These are phyloP conservation scores for Tilletia caries DNA, from an alignment of 1,284 basidiomycete species.

Conservation along the genomic window DNA sequence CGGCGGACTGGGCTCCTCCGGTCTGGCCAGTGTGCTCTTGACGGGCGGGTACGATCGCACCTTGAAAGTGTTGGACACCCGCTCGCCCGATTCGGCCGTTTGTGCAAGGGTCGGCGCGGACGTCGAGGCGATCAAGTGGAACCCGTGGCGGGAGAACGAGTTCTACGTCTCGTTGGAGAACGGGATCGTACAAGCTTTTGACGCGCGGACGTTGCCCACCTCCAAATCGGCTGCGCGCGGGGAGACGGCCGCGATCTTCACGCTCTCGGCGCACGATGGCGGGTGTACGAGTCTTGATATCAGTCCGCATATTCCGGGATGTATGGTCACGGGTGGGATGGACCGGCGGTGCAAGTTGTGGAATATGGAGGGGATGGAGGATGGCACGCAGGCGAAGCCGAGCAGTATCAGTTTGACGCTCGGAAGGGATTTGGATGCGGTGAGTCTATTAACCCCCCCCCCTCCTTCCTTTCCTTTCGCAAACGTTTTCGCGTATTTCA, in stretches of 20 bases:
- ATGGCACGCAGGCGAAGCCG: constrained; percentile 51
- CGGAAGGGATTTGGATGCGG: constrained; percentile 81
- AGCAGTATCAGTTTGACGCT: constrained; percentile 74
- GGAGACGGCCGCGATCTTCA: constrained; percentile 64
- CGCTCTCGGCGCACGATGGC: constrained; percentile 90
- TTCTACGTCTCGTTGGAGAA: constrained; percentile 94
- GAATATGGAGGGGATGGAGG: constrained; percentile 67
- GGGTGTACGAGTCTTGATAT: constrained; percentile 86
- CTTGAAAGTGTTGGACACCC: constrained; percentile 84
- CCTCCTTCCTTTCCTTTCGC: constrained; percentile 15
- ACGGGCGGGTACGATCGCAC: constrained; percentile 93
- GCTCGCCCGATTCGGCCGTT: constrained; percentile 73
- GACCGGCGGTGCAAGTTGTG: constrained; percentile 82
- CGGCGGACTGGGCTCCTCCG: constrained; percentile 59
- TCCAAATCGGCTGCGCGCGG: constrained; percentile 56
- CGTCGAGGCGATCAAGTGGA: constrained; percentile 91
- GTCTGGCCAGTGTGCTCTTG: constrained; percentile 63
- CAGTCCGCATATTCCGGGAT: constrained; percentile 84
- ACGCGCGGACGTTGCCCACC: constrained; percentile 68
- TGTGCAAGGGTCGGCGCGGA: constrained; percentile 78
- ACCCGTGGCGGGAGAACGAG: constrained; percentile 80
- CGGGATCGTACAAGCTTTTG: constrained; percentile 84
- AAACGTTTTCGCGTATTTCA: background rate
- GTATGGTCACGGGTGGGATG: constrained; percentile 84
- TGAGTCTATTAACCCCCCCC: background rate